Evolutionary conservation across 495 filamentous ascomycete species (phyloP).

Genomic region (Neurospora sp.): DNA sequence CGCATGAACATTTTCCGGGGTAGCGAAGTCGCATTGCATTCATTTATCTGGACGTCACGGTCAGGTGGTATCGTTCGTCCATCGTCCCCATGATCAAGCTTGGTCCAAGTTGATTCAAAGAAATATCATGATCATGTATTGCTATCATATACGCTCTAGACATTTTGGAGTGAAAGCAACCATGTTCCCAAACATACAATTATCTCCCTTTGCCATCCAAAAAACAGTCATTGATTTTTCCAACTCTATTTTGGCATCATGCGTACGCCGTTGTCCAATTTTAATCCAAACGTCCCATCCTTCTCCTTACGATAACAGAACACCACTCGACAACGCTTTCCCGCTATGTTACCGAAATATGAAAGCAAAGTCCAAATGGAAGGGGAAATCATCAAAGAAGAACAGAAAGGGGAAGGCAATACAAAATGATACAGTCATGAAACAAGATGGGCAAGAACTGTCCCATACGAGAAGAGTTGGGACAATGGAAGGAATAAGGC

Average conservation of each 20-base stretch:
- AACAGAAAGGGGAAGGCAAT: not conserved
- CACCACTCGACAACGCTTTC: not conserved
- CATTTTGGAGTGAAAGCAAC: not conserved
- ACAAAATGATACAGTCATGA: not conserved
- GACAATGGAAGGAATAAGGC: not conserved
- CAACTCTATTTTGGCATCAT: not conserved
- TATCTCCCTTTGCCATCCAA: not conserved
- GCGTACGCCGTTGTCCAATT: not conserved
- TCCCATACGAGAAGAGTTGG: not conserved
- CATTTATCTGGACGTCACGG: not conserved
- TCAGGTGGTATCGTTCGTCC: not conserved
- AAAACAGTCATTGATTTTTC: not conserved
- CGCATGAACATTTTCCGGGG: not conserved
- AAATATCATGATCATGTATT: not conserved
- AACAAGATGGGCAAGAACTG: not conserved
- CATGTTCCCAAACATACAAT: not conserved
- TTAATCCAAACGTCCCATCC: not conserved
- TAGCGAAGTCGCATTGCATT: not conserved
- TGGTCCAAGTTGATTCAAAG: not conserved
- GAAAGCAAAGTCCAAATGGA: not conserved
- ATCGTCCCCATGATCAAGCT: not conserved
- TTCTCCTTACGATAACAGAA: not conserved
- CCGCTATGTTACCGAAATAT: not conserved
- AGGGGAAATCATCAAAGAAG: not conserved
- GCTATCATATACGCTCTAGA: not conserved